phyloP scores from a whole-genome alignment of 1,284 basidiomycete species.

The Singerocomus inundabilis region DNA sequence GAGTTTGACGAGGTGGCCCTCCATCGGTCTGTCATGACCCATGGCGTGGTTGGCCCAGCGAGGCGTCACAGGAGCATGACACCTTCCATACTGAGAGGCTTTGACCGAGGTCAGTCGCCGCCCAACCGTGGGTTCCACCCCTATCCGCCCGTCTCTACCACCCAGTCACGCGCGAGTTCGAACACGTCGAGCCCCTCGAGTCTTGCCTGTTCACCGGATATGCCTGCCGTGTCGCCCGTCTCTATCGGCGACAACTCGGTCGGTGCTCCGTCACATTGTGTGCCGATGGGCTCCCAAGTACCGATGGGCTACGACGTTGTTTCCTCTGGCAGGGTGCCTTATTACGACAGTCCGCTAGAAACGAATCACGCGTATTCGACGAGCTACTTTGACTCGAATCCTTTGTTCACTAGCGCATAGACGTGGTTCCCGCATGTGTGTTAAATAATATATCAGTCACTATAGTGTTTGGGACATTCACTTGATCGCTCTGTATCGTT shows the following conservation, averaged over 20 bases:
- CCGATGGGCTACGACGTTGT: conserved; percentile 27
- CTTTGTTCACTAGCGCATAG: conserved; percentile 30
- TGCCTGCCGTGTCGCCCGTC: conserved; percentile 25
- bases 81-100: conserved; percentile 51
- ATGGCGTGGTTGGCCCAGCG: conserved; percentile 52
- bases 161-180: conserved; percentile 30
- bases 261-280: conserved; percentile 22
- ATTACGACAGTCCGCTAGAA: conserved; percentile 31
- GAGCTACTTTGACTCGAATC: conserved; percentile 25
- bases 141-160: conserved; percentile 21
- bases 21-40: conserved; percentile 25
- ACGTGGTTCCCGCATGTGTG: conserved; percentile 1
- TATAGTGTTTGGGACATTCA: conserved; percentile 15
- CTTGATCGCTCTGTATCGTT: conserved; percentile 26
- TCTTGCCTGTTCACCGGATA: conserved; percentile 31
- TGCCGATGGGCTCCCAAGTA: conserved; percentile 21
- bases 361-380: conserved; percentile 22
- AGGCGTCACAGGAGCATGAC: conserved; percentile 74
- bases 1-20: conserved; percentile 48
- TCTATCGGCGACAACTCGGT: conserved; percentile 16
- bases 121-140: conserved; percentile 31
- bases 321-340: conserved; percentile 25
- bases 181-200: conserved; percentile 32
- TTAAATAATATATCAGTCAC: conserved; percentile 25
- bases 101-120: conserved; percentile 29